Base-by-base conservation (phyloP, 768 basidiomycete species). In the Termitomyces sp. region DNA sequence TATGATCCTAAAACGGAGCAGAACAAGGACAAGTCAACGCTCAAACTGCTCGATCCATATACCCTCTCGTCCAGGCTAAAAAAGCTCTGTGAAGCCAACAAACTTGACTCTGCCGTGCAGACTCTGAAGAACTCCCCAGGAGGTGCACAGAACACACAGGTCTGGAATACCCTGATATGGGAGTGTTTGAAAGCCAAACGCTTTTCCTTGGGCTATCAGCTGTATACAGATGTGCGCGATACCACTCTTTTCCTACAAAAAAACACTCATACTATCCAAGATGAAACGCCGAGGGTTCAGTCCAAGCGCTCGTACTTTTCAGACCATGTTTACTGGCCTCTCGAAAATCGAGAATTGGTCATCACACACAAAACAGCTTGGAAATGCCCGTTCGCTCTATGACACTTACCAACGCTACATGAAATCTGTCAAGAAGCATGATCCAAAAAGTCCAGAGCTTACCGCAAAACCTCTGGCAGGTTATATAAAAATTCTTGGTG, bases 261-360 rank as follows among this genome's bases (percentile, higher is more conserved):
- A 50, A 50, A 37, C 15, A 11, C 45, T 54, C 34, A 51, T 48
- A 30, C 37, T 47, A 20, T 45, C 34, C n/a, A 60, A 94, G 92
- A 91, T 94, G 91, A 93, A 91, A 71, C 81, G 91, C 36, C 83
- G 93, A 46, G 89, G 89, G 1, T 87, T 91, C 67, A 78, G 78
- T 48, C 90, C 93, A 27, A 86, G 79, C 46, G 70, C 77, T 7
- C 73, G 83, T 58, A 92, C 92, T 2, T 93, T 81, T 64, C 77
- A 81, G 47, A 89, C 88, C 24, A 74, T 93, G 71, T 78, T 94
- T 69, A 78, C 70, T 46, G 90, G 89, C 6, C 76, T 88, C 45
- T 76, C 81, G 2, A 76, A 76, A 31, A 82, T 91, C 31, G 77
- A 84, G 16, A 70, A 86, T 63, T 93, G 90, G 89, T 61, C 72